phyloP scores from a whole-genome alignment of 2,329 filamentous ascomycete species.

The Calonectria leucothoes region DNA sequence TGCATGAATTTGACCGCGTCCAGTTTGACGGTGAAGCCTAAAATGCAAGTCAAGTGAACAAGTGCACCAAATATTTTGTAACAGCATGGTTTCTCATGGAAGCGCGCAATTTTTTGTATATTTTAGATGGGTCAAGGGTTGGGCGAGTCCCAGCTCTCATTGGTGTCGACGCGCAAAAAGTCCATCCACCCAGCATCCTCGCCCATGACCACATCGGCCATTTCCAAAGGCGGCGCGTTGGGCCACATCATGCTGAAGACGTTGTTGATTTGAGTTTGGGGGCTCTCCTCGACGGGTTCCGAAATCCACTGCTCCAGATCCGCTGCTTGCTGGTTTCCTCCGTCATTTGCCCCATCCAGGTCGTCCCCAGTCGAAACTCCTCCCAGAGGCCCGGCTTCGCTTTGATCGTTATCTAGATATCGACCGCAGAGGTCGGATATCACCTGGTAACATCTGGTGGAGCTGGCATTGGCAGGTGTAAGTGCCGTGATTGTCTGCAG shows the following conservation, averaged over 20 bases:
- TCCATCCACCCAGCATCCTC: conserved; percentile 52
- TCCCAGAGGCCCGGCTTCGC: not conserved
- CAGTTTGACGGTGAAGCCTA: not conserved
- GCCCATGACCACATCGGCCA: conserved; percentile 51
- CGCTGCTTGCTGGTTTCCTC: not conserved
- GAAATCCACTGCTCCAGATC: conserved; percentile 5
- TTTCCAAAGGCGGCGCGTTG: conserved; percentile 50
- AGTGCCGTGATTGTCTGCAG: conserved; percentile 52
- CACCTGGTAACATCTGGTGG: conserved; percentile 54
- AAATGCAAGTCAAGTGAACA: not conserved
- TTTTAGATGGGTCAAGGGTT: not conserved
- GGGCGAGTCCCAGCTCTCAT: conserved; percentile 24
- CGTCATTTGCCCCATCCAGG: not conserved
- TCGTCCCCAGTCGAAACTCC: not conserved
- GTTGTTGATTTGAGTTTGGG: conserved; percentile 56
- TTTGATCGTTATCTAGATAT: conserved; percentile 42
- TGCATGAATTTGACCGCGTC: too few species aligned
- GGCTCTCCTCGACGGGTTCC: conserved; percentile 49
- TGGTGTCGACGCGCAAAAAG: conserved; percentile 42
- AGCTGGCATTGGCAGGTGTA: conserved; percentile 52
- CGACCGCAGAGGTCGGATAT: conserved; percentile 54
- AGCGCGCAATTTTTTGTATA: too few species aligned
- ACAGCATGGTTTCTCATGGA: not conserved
- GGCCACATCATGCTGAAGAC: conserved; percentile 61
- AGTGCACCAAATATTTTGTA: not conserved